Conservation (phyloP, 2,329 filamentous ascomycete genomes). For the Talaromyces funiculosus region DNA sequence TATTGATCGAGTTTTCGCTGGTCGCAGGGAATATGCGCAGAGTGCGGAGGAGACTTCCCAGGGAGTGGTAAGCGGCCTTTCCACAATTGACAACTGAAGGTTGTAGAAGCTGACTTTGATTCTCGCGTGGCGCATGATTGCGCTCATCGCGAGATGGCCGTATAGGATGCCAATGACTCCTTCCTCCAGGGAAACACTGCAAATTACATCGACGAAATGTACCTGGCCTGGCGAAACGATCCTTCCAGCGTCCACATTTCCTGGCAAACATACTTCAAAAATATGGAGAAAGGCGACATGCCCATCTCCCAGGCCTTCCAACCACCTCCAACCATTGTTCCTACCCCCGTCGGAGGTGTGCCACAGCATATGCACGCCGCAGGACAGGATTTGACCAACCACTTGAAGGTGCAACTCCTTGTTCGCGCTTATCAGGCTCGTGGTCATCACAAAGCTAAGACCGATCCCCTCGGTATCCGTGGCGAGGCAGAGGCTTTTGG, state of each 20-base stretch:
- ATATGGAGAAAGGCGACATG: constrained; percentile 98
- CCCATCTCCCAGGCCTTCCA: constrained; percentile 96
- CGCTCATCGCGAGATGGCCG: constrained; percentile 14
- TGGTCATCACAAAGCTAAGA: constrained; percentile 96
- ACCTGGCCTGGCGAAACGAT: constrained; percentile 93
- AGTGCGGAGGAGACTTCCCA: constrained; percentile 54
- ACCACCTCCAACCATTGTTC: constrained; percentile 86
- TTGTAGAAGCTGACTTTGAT: constrained; percentile 19
- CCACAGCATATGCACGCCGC: constrained; percentile 65
- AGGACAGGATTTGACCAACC: constrained; percentile 83
- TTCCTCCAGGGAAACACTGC: constrained; percentile 96
- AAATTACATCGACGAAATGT: constrained; percentile 99
- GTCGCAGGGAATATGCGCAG: constrained; percentile 53
- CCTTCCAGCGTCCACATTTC: constrained; percentile 92
- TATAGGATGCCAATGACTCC: constrained; percentile 79
- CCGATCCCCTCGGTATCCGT: constrained; percentile 91
- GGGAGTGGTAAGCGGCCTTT: constrained; percentile 52
- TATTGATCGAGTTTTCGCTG: constrained; percentile 29
- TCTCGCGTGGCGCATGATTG: constrained; percentile 18
- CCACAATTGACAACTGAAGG: neutral
- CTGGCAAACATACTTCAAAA: constrained; percentile 99
- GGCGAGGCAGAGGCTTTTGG: constrained; percentile 77
- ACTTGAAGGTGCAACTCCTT: constrained; percentile 95
- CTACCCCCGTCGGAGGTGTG: constrained; percentile 71
- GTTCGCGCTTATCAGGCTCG: constrained; percentile 97